These are phyloP conservation scores for Ophiostoma sp. DNA, from an alignment of 2,329 filamentous ascomycete genomes.

Conservation along the genomic window DNA sequence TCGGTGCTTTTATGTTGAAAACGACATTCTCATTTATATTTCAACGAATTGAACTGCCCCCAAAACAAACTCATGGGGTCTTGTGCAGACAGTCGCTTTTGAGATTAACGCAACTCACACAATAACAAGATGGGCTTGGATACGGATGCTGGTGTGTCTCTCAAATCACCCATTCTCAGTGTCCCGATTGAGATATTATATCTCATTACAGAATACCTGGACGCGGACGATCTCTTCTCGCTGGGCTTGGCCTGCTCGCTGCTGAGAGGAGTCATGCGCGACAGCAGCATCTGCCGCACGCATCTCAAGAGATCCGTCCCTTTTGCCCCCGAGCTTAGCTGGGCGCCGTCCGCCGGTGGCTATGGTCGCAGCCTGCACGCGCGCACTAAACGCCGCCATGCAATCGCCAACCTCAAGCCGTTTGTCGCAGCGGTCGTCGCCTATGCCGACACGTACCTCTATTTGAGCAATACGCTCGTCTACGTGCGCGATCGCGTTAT, in stretches of 20 bases:
- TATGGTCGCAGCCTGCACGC: slow-evolving; percentile 54
- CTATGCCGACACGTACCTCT: slow-evolving; percentile 53
- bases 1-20: neutral
- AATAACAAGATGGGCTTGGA: neutral
- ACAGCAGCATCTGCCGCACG: slow-evolving; percentile 24
- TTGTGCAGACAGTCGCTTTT: too few species aligned
- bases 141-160: neutral
- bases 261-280: neutral
- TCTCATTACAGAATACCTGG: neutral
- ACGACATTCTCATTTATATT: neutral
- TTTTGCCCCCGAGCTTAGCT: slow-evolving; percentile 15
- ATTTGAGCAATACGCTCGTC: slow-evolving; percentile 54
- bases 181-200: neutral
- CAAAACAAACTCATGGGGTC: neutral
- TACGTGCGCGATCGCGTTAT: slow-evolving; percentile 51
- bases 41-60: neutral
- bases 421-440: slow-evolving; percentile 57
- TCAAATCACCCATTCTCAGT: neutral
- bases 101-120: neutral
- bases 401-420: slow-evolving; percentile 56
- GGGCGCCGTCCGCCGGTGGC: neutral
- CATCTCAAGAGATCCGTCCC: neutral
- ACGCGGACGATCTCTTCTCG: neutral
- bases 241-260: neutral
- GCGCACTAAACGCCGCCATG: slow-evolving; percentile 55